Evolutionary conservation across 768 basidiomycete genomes (phyloP).

Genomic region (Mycena vitilis): DNA sequence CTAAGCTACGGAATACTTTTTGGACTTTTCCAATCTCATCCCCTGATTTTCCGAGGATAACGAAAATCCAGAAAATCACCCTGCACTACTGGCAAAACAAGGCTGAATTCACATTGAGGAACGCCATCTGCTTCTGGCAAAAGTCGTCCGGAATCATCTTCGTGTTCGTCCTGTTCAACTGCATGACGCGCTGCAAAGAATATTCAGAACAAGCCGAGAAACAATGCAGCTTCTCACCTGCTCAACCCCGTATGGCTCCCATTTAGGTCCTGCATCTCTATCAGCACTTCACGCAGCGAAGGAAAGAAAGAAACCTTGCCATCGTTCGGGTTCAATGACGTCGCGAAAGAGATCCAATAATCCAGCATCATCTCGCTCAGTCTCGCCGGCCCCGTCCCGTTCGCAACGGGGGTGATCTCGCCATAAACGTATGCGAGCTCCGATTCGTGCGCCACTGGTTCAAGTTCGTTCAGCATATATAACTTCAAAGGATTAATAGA

Average conservation of each 20-base stretch:
- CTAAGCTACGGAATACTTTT: too few species aligned
- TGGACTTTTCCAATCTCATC: too few species aligned
- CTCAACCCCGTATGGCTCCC: conserved; percentile 5
- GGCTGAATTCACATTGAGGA: not conserved
- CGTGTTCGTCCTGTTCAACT: conserved; percentile 23
- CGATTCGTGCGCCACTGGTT: conserved; percentile 21
- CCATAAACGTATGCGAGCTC: conserved; percentile 35
- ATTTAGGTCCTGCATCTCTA: conserved; percentile 2
- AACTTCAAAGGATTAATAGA: too few species aligned
- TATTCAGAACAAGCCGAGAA: not conserved
- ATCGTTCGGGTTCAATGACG: conserved; percentile 28
- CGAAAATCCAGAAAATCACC: too few species aligned
- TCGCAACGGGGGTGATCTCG: conserved; percentile 5
- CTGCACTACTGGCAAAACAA: conserved; percentile 24
- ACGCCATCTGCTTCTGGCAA: conserved; percentile 11
- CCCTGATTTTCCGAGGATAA: too few species aligned
- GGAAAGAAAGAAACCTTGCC: conserved; percentile 1
- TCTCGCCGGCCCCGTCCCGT: conserved; percentile 16
- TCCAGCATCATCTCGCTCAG: conserved; percentile 31
- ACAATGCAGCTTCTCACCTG: not conserved
- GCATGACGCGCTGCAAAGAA: conserved; percentile 9
- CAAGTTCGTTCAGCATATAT: not conserved
- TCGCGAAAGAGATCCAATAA: conserved; percentile 33
- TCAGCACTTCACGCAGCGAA: not conserved
- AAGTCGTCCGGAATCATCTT: conserved; percentile 24